A percentile compares a stretch with the other conserved stretches of the same genome.
Evolutionary conservation across 2,329 filamentous ascomycete species (phyloP).

Genomic region (Colletotrichum sp.): DNA sequence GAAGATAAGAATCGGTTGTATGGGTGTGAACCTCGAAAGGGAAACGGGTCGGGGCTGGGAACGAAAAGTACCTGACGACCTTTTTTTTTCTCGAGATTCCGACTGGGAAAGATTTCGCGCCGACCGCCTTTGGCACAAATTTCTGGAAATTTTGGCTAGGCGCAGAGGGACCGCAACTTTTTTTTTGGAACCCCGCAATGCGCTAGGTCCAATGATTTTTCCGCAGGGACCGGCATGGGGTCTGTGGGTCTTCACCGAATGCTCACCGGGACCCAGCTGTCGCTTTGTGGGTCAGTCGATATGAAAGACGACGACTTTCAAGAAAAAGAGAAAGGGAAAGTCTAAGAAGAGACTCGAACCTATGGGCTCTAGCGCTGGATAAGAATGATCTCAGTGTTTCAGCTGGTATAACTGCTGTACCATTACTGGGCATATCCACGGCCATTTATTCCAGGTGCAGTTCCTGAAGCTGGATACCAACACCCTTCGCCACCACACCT

Average conservation of each 20-base stretch:
- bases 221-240: conserved; percentile 15
- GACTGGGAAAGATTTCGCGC: conserved; percentile 18
- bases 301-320: background rate
- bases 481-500: background rate
- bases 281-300: background rate
- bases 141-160: conserved; percentile 20
- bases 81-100: background rate
- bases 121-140: conserved; percentile 22
- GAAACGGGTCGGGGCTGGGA: background rate
- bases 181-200: conserved; percentile 26
- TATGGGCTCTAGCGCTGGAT: background rate
- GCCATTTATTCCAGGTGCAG: background rate
- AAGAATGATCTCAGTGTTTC: background rate
- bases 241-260: background rate
- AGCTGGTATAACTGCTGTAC: background rate
- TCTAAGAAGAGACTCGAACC: background rate
- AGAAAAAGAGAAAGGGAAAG: background rate
- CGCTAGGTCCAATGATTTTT: conserved; percentile 24
- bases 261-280: background rate
- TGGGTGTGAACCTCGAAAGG: background rate
- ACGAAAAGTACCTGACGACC: background rate
- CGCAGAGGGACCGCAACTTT: conserved; percentile 18
- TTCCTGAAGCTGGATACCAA: background rate
- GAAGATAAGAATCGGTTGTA: background rate
- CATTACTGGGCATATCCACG: background rate